Base-by-base conservation (phyloP, 805 yeast genomes). In the Metschnikowia continentalis region DNA sequence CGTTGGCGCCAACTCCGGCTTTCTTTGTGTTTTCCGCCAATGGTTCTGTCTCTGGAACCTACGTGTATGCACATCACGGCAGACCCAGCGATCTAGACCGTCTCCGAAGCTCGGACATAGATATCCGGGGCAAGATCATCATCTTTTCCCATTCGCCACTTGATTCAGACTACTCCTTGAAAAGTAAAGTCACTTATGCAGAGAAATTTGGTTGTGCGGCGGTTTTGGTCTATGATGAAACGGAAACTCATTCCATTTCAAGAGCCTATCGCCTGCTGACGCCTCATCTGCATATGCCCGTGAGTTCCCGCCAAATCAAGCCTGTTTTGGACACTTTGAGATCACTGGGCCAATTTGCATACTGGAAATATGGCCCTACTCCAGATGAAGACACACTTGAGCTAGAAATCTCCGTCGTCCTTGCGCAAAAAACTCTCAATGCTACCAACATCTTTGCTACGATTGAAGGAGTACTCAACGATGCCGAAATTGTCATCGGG, bases 401-500 rank as follows among this genome's bases (percentile, higher is more conserved):
- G 33, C 49, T 58, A 6, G 42, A 35, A 13, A 19, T 56, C 32
- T 38, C 51, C 2, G 11, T 45, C 19, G 43, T 47, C 51, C 40
- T 30, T 47, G 38, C 14, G 3, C 38, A 22, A 7, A 23, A 14
- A 4, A 7, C 19, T 8, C 35, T 55, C 3, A 36, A 45, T n/a
- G 57, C 58, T 14, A 64, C 67, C 13, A 72, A 71, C 51, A 54
- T 73, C 1, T 61, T 70, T 13, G 73, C 71, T 0, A 45, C 64
- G 2, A 50, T 72, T 6, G 61, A 66, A 15, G 77, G 77, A 1
- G 67, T 72, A 3, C 59, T 72, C 40, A 64, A 65, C 48, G 78
- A 72, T 51, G 75, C 74, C 5, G 72, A 63, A 35, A 63, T 74
- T 10, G 60, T 74, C 3, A 68, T 74, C 48, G 78, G 77, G 0